Evolutionary conservation across 768 basidiomycete genomes (phyloP).

Genomic region (Pleurotus giganteus): DNA sequence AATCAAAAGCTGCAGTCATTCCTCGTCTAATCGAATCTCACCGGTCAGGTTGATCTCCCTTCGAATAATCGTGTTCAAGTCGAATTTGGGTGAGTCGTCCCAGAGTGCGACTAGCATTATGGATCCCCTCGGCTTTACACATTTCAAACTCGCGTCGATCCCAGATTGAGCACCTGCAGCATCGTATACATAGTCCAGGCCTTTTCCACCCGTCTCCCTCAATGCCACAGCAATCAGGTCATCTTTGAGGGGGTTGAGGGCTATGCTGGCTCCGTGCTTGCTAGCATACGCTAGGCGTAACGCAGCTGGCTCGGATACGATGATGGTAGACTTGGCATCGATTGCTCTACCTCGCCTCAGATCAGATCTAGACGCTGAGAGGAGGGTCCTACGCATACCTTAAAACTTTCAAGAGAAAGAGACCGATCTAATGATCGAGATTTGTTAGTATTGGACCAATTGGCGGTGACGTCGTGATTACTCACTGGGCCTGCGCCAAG

Average conservation of each 20-base stretch:
- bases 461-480: background rate
- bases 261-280: slow-evolving; percentile 34
- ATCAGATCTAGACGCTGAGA: background rate
- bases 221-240: slow-evolving; percentile 25
- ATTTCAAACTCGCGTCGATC: slow-evolving; percentile 32
- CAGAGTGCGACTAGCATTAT: slow-evolving; percentile 43
- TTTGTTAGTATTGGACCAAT: background rate
- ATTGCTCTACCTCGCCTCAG: slow-evolving; percentile 20
- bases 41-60: slow-evolving; percentile 41
- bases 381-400: slow-evolving; percentile 19
- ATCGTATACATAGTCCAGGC: slow-evolving; percentile 46
- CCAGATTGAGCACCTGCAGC: slow-evolving; percentile 42
- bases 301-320: slow-evolving; percentile 39
- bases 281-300: slow-evolving; percentile 34
- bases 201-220: slow-evolving; percentile 26
- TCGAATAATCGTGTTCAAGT: slow-evolving; percentile 33
- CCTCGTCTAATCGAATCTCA: slow-evolving; percentile 13
- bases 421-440: slow-evolving; percentile 29
- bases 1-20: background rate
- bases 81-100: slow-evolving; percentile 32
- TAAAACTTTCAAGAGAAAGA: slow-evolving; percentile 36
- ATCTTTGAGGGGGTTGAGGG: slow-evolving; percentile 30
- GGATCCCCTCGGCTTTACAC: slow-evolving; percentile 36
- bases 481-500: slow-evolving; percentile 44
- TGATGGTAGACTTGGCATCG: slow-evolving; percentile 24